Evolutionary conservation across 2,329 filamentous ascomycete genomes (phyloP).

Genomic region (Exutisphaerella laricina): DNA sequence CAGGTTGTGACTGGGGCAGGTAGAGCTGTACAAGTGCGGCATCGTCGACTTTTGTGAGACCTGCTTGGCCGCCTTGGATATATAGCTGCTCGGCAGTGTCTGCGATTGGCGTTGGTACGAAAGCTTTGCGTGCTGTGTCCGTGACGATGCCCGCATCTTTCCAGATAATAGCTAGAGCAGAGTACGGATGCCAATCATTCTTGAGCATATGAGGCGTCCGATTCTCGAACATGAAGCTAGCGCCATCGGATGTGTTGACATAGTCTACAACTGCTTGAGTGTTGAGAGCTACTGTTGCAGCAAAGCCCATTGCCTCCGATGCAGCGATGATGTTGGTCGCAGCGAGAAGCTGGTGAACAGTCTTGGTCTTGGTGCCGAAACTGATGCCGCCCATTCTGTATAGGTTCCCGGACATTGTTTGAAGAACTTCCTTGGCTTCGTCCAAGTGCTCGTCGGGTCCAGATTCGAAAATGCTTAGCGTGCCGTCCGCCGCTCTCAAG

Average conservation of each 20-base stretch:
- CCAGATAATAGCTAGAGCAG: slow-evolving; percentile 44
- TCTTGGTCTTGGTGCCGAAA: slow-evolving; percentile 52
- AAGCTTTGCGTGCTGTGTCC: slow-evolving; percentile 52
- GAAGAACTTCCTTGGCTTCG: slow-evolving; percentile 54
- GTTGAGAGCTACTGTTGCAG: slow-evolving; percentile 49
- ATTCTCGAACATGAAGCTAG: slow-evolving; percentile 54
- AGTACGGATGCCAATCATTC: slow-evolving; percentile 44
- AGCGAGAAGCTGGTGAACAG: slow-evolving; percentile 54
- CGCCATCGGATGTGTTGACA: slow-evolving; percentile 38
- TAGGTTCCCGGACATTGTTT: slow-evolving; percentile 63
- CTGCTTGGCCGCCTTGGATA: slow-evolving; percentile 54
- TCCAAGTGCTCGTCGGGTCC: slow-evolving; percentile 50
- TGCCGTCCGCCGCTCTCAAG: slow-evolving; percentile 62
- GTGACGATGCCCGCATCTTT: slow-evolving; percentile 60
- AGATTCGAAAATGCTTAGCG: slow-evolving; percentile 69
- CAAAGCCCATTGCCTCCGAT: slow-evolving; percentile 54
- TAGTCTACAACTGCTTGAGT: slow-evolving; percentile 46
- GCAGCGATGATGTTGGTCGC: slow-evolving; percentile 54
- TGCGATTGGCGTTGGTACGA: slow-evolving; percentile 57
- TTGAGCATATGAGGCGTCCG: slow-evolving; percentile 49
- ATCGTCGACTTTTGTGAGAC: slow-evolving; percentile 52
- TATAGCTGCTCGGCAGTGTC: slow-evolving; percentile 61
- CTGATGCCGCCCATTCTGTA: slow-evolving; percentile 51
- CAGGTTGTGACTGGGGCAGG: slow-evolving; percentile 31
- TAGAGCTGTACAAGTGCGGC: slow-evolving; percentile 54